Base-by-base conservation (phyloP, 129 eudicot genomes). In the Kitagawia praeruptora region DNA sequence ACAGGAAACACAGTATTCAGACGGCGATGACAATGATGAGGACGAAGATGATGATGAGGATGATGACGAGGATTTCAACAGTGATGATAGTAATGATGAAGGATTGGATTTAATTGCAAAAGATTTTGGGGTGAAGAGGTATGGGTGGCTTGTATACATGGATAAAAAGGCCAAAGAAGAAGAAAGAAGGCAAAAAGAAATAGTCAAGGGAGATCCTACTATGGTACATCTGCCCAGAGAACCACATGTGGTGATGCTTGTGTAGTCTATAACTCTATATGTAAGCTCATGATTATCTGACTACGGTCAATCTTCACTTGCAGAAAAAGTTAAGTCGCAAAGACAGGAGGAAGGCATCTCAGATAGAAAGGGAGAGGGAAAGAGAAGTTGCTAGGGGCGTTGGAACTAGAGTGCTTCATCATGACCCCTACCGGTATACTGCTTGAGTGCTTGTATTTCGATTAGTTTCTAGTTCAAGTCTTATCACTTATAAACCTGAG, bases 81-180 rank as follows among this genome's bases (percentile, higher is more conserved):
- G 99, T 82, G 99, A 95, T 82, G 99, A 95, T 80, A 92, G 99
- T 84, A 89, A 88, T 79, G 99, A 95, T 86, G 99, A 95, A 90
- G 91, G 82, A 70, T 92, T 90, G 99, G 99, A 95, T 87, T 75
- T 83, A 75, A 95, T 95, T 81, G 99, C 99, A 18, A 95, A 92
- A 79, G 99, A 95, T 37, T 92, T 87, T 85, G 99, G 99, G 40
- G 99, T 95, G 84, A 95, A 95, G 87, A 89, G 99, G 83, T 95
- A 90, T 75, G 99, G 99, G 79, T 95, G 99, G 99, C 96, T 95
- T 73, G 95, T 92, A 12, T 95, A 86, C 85, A 95, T 90, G 99
- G 99, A 95, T 82, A 95, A 95, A 82, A 95, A 87, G 92, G 96
- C 97, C 46, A 95, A 95, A 81, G 97, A 92, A 83, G 99, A 95